phyloP scores from a whole-genome alignment of 2,329 filamentous ascomycete species.

The Aspergillus brasiliensis region DNA sequence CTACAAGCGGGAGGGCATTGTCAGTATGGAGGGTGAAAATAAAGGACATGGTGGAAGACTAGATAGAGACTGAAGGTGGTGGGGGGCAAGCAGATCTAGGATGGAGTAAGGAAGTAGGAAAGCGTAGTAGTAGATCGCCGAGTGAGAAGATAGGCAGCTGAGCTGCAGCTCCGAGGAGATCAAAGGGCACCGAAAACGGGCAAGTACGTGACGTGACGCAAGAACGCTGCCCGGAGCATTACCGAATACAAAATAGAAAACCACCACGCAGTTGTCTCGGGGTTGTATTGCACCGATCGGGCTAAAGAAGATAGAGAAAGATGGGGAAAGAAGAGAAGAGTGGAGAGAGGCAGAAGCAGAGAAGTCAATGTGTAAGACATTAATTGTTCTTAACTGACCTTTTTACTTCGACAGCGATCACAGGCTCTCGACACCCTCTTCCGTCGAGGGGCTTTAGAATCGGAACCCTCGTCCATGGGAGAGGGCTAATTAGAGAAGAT shows the following conservation, averaged over 20 bases:
- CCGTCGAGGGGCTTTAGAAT: constrained; percentile 41
- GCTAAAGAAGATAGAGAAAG: not conserved
- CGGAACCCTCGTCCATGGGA: constrained; percentile 43
- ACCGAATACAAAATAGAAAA: not conserved
- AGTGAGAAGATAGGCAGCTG: not conserved
- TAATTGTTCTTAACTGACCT: constrained; percentile 26
- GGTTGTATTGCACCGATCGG: constrained; percentile 3
- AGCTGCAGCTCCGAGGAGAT: not conserved
- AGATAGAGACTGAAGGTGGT: not conserved
- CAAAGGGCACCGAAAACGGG: not conserved
- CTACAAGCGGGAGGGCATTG: constrained; percentile 15
- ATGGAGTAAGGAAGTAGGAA: not conserved
- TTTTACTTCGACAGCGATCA: constrained; percentile 49
- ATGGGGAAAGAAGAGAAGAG: not conserved
- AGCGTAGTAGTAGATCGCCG: not conserved
- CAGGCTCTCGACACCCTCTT: constrained; percentile 51
- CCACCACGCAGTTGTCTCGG: not conserved
- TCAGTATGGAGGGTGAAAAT: not conserved
- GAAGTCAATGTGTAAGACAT: constrained; percentile 2
- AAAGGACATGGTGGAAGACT: not conserved
- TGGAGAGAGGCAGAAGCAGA: not conserved
- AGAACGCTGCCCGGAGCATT: not conserved
- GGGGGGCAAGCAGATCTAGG: not conserved
- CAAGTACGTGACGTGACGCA: not conserved
- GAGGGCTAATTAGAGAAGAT: constrained; percentile 26